Conservation (phyloP, 139 green algal genomes). For the Marvania coccoides region DNA sequence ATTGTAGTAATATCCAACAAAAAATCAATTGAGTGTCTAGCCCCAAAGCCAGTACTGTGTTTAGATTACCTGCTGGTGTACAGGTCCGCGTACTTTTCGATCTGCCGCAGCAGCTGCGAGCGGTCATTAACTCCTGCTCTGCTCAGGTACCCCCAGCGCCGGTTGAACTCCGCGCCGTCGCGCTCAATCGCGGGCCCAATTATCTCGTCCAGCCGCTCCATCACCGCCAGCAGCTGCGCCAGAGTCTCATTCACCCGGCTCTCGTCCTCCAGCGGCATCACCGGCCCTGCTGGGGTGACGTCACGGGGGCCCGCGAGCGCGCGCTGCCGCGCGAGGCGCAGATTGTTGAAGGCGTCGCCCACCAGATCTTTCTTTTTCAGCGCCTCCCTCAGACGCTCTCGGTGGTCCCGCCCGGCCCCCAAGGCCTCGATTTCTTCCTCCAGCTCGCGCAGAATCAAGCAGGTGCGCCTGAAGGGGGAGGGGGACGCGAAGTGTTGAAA, state of each 20-base stretch:
- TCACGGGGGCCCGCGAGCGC: not conserved
- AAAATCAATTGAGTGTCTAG: no score
- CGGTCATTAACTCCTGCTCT: conserved; percentile 94
- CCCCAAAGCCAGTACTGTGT: no score
- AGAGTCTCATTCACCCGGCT: conserved; percentile 58
- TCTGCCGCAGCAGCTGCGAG: conserved; percentile 84
- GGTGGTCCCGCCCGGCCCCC: conserved; percentile 50
- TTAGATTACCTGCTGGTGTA: no score
- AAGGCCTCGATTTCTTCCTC: conserved; percentile 88
- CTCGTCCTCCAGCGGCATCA: conserved; percentile 18
- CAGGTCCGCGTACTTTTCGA: conserved; percentile 90
- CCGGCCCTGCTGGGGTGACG: no score
- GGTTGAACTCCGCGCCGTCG: conserved; percentile 82
- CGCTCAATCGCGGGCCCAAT: conserved; percentile 79
- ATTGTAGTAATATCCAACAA: no score
- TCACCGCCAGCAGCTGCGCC: conserved; percentile 81
- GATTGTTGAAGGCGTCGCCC: conserved; percentile 89
- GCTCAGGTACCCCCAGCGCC: conserved; percentile 86
- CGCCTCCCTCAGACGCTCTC: conserved; percentile 71
- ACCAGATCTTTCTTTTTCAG: conserved; percentile 92
- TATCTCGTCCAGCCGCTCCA: conserved; percentile 73
- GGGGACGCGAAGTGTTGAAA: not conserved
- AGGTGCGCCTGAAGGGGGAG: conserved; percentile 69
- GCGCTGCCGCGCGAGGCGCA: conserved; percentile 52
- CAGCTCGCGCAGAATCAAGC: conserved; percentile 84